phyloP scores from a whole-genome alignment of 1,284 basidiomycete genomes.

The Puccinia horiana region DNA sequence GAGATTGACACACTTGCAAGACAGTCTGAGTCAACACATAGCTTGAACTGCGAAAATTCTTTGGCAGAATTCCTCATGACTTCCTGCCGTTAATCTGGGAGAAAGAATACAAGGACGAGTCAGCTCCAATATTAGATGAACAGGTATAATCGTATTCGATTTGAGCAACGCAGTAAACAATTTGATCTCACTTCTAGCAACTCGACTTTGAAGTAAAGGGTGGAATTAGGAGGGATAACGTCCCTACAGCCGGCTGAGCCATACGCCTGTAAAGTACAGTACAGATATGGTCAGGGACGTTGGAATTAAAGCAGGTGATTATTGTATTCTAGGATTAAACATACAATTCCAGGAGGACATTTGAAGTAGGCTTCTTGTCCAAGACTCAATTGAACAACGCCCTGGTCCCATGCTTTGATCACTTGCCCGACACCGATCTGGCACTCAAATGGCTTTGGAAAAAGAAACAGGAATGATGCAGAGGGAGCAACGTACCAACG shows the following conservation, averaged over 20 bases:
- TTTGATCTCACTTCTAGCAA: constrained; percentile 20
- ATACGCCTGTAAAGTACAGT: constrained; percentile 67
- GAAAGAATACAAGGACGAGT: neutral
- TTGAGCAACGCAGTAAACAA: neutral
- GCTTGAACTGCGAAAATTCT: too few relatives aligned
- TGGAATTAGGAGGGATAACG: constrained; percentile 75
- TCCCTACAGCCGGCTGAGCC: constrained; percentile 74
- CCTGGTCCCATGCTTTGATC: constrained; percentile 60
- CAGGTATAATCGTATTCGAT: neutral
- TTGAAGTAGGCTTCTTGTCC: constrained; percentile 74
- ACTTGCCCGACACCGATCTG: constrained; percentile 36
- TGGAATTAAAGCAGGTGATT: constrained; percentile 55
- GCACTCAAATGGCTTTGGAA: constrained; percentile 38
- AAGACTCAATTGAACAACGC: constrained; percentile 72
- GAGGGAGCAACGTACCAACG: neutral
- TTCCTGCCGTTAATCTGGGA: neutral
- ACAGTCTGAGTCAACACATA: too few relatives aligned
- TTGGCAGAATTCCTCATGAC: neutral
- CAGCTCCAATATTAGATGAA: neutral
- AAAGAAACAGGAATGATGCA: neutral
- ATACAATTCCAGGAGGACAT: constrained; percentile 65
- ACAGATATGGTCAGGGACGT: constrained; percentile 50
- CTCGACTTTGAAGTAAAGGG: constrained; percentile 70
- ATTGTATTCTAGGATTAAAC: constrained; percentile 47
- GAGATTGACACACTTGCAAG: too few relatives aligned